phyloP scores from a whole-genome alignment of 2,329 filamentous ascomycete species.

The Xylaria hypoxylon region DNA sequence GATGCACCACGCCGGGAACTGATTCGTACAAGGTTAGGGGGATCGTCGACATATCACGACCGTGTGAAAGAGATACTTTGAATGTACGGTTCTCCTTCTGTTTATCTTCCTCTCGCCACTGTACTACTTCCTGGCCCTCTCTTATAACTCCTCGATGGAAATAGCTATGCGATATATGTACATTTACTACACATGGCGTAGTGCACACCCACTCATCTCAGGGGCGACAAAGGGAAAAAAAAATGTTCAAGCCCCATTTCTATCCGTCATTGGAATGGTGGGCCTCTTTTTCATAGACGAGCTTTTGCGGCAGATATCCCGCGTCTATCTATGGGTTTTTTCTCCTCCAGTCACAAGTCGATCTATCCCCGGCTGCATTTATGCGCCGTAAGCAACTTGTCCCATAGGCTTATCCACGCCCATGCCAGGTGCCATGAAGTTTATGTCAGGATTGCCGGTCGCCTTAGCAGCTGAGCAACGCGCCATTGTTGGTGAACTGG shows the following conservation, averaged over 20 bases:
- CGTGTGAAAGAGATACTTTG: slow-evolving; percentile 18
- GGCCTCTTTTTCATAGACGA: slow-evolving; percentile 11
- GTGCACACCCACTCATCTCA: slow-evolving; percentile 25
- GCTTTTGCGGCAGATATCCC: slow-evolving; percentile 5
- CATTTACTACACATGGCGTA: slow-evolving; percentile 42
- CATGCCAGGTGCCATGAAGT: slow-evolving; percentile 80
- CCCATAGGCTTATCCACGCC: slow-evolving; percentile 72
- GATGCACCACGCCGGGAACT: too few species aligned
- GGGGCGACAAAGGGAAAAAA: slow-evolving; percentile 28
- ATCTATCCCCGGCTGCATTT: slow-evolving; percentile 41
- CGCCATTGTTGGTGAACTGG: slow-evolving; percentile 96
- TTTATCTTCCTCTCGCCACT: slow-evolving; percentile 18
- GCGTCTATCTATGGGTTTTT: slow-evolving; percentile 31
- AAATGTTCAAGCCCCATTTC: slow-evolving; percentile 7
- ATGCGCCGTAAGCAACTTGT: slow-evolving; percentile 70
- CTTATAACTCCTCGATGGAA: slow-evolving; percentile 22
- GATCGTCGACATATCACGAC: slow-evolving; percentile 23
- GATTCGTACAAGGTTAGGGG: too few species aligned
- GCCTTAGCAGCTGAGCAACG: slow-evolving; percentile 95
- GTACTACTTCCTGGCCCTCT: slow-evolving; percentile 4
- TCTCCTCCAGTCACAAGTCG: slow-evolving; percentile 14
- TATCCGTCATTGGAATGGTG: slow-evolving; percentile 7
- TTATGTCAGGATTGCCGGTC: slow-evolving; percentile 79
- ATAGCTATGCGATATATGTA: slow-evolving; percentile 46
- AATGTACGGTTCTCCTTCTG: slow-evolving; percentile 28